phyloP scores from a whole-genome alignment of 768 basidiomycete species.

The Termitomyces bulborhizus region DNA sequence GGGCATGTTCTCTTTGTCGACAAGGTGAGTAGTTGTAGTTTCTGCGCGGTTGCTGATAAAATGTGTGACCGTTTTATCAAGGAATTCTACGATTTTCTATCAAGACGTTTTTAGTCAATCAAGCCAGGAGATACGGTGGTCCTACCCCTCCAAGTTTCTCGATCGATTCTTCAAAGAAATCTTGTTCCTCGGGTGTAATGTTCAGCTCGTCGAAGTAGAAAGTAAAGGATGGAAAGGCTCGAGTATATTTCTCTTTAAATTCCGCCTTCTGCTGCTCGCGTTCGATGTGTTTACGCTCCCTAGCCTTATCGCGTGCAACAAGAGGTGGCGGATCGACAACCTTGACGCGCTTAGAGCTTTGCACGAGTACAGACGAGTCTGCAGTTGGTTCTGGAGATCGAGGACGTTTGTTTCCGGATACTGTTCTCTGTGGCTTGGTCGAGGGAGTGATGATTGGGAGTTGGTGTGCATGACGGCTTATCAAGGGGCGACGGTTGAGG shows the following conservation, averaged over 20 bases:
- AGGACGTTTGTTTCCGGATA: conserved; percentile 35
- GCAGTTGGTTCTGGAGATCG: conserved; percentile 42
- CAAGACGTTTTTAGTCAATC: neutral
- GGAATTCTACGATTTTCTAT: conserved; percentile 84
- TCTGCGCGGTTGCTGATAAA: conserved; percentile 63
- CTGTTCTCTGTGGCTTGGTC: conserved; percentile 22
- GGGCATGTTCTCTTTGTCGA: conserved; percentile 66
- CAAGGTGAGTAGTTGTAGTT: conserved; percentile 24
- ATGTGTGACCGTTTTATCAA: conserved; percentile 83
- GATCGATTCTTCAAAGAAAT: conserved; percentile 50
- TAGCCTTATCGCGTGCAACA: conserved; percentile 28
- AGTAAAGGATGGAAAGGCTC: conserved; percentile 76
- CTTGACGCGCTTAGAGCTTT: conserved; percentile 39
- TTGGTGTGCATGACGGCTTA: conserved; percentile 31
- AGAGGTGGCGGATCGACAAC: conserved; percentile 18
- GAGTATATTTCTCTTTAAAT: conserved; percentile 79
- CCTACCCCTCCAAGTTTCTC: conserved; percentile 73
- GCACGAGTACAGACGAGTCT: conserved; percentile 20
- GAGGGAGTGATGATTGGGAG: conserved; percentile 27
- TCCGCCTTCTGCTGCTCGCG: conserved; percentile 56
- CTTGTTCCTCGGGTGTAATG: conserved; percentile 36
- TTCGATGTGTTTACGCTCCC: conserved; percentile 42
- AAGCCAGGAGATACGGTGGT: conserved; percentile 12
- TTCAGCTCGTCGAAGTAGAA: conserved; percentile 77
- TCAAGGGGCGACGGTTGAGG: conserved; percentile 42